Evolutionary conservation across 345 rosid species (phyloP).

Genomic region (Gossypium stocksii): DNA sequence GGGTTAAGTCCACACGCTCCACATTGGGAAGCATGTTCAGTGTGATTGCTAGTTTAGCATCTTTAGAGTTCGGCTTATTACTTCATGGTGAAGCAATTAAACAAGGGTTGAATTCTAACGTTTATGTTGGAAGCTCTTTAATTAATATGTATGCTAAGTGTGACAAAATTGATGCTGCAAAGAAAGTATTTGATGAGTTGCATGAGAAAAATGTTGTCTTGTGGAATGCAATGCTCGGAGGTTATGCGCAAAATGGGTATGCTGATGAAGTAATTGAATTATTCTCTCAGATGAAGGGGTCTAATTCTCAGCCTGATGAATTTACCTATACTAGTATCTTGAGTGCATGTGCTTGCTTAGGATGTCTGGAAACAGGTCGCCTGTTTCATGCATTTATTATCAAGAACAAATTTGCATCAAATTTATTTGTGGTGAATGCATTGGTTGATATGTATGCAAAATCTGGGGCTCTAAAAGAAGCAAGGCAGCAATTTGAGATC

Average conservation of each 20-base stretch:
- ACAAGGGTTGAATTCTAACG: slow-evolving; percentile 67
- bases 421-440: slow-evolving; percentile 82
- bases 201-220: slow-evolving; percentile 70
- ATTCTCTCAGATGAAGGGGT: slow-evolving; percentile 56
- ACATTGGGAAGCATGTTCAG: slow-evolving; percentile 84
- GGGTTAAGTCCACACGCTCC: slow-evolving; percentile 69
- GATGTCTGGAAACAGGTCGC: slow-evolving; percentile 49
- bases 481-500: slow-evolving; percentile 65
- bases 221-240: slow-evolving; percentile 89
- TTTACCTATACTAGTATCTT: slow-evolving; percentile 82
- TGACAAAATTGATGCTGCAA: slow-evolving; percentile 59
- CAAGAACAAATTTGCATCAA: slow-evolving; percentile 49
- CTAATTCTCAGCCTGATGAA: slow-evolving; percentile 67
- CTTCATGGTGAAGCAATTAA: slow-evolving; percentile 90
- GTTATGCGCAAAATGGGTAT: slow-evolving; percentile 69
- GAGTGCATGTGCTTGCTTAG: slow-evolving; percentile 73
- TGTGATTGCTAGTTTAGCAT: slow-evolving; percentile 54
- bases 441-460: slow-evolving; percentile 94
- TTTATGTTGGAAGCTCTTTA: slow-evolving; percentile 87
- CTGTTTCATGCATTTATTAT: slow-evolving; percentile 69
- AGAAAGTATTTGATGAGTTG: slow-evolving; percentile 54
- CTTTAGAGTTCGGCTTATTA: slow-evolving; percentile 55
- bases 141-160: slow-evolving; percentile 82
- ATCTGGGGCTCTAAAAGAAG: slow-evolving; percentile 61
- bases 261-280: slow-evolving; percentile 46